These are phyloP conservation scores for Penicillium waksmanii DNA, from an alignment of 495 filamentous ascomycete species.

Conservation along the genomic window DNA sequence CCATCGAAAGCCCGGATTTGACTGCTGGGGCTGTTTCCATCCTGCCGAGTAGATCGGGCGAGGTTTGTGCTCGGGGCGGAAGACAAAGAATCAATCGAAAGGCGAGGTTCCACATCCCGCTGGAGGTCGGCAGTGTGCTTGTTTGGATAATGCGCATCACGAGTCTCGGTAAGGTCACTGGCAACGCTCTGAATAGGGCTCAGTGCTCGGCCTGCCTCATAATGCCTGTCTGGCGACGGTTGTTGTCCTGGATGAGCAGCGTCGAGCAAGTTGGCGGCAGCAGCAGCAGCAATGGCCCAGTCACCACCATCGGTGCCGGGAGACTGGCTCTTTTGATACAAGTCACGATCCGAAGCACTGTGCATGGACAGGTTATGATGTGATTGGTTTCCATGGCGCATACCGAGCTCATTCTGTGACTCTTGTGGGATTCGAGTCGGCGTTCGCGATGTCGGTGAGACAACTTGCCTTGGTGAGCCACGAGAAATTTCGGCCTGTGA, in stretches of 20 bases:
- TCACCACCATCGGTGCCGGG: slow-evolving; percentile 51
- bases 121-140: slow-evolving; percentile 24
- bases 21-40: slow-evolving; percentile 54
- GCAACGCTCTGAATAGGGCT: slow-evolving; percentile 91
- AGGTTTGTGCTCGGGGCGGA: slow-evolving; percentile 60
- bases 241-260: slow-evolving; percentile 40
- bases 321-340: slow-evolving; percentile 46
- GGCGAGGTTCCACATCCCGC: slow-evolving; percentile 40
- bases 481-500: slow-evolving; percentile 56
- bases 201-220: slow-evolving; percentile 64
- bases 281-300: slow-evolving; percentile 51
- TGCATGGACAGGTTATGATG: slow-evolving; percentile 56
- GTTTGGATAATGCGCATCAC: slow-evolving; percentile 11
- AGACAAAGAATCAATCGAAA: slow-evolving; percentile 56
- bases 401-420: slow-evolving; percentile 51
- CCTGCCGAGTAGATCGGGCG: slow-evolving; percentile 55
- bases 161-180: slow-evolving; percentile 61
- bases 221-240: slow-evolving; percentile 44
- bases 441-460: slow-evolving; percentile 57
- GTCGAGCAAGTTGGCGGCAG: slow-evolving; percentile 48
- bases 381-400: slow-evolving; percentile 63
- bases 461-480: slow-evolving; percentile 53
- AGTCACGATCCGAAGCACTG: slow-evolving; percentile 55
- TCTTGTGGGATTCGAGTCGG: slow-evolving; percentile 56
- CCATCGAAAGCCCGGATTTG: slow-evolving; percentile 45